Evolutionary conservation across 208 protist species (phyloP), one percentile per base, ranked within the genome.

Genomic region (Endotrypanum monterogeii): DNA sequence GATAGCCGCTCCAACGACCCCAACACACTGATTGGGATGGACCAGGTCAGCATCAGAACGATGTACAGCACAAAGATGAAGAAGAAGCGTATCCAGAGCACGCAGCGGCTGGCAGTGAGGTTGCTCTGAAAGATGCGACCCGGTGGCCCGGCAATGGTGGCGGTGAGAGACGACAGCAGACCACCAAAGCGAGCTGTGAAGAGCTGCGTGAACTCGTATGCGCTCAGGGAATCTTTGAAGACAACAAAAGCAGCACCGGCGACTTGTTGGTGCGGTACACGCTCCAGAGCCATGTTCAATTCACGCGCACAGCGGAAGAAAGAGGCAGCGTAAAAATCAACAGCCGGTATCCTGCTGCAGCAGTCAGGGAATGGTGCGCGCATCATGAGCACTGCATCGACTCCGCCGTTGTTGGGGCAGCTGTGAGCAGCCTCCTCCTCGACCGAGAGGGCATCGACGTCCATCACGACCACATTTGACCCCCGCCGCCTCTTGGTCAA

Each of bases 161-260:
- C 86, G 60, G 56, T 74, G 61, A 79, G 57, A n/a, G 74, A 78
- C n/a, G 83, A 84, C 18, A 76, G 67, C 61, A 77, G 23, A 5
- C 84, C 73, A 23, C 85, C 79, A 67, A 78, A 87, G 35, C 82
- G 78, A 12, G 80, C 74, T 9, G 83, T 74, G 73, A 94, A 93
- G 51, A 96, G 73, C 70, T 91, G 86, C 23, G 88, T 72, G 80
- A 95, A 94, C 72, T 94, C 87, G 75, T 89, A 90, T 6, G 92
- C 90, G 28, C 73, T 70, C 70, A 86, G 86, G 25, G 83, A 61
- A 76, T 92, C 76, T 12, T 51, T 78, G 86, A 96, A 96, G 9
- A 93, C 66, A 68, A 96, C 82, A 78, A 93, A 94, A 23, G 85
- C 87, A 30, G 79, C 78, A 1, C 86, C 84, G 54, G 81, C 78